These are phyloP conservation scores for Prasinococcaceae sp. DNA, from an alignment of 139 green algal species.

Conservation along the genomic window DNA sequence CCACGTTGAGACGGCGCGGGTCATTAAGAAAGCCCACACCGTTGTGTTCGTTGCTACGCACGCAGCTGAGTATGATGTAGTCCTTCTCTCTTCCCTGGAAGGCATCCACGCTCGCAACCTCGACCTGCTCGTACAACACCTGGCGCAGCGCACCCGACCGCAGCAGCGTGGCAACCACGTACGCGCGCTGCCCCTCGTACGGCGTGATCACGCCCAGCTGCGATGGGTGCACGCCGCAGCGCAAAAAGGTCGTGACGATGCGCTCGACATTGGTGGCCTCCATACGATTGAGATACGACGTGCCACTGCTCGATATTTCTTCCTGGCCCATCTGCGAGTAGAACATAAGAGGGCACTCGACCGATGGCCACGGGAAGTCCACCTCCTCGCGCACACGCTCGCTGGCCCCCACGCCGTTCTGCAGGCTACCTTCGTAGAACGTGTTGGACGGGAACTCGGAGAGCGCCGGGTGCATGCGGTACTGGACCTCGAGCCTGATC, in stretches of 20 bases:
- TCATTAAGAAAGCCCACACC: constrained; percentile 93
- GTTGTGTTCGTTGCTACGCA: constrained; percentile 81
- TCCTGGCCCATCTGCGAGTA: constrained; percentile 73
- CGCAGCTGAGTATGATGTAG: constrained; percentile 93
- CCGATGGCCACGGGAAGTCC: constrained; percentile 65
- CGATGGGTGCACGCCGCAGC: constrained; percentile 42
- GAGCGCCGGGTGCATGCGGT: constrained; percentile 95
- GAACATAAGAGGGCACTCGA: constrained; percentile 87
- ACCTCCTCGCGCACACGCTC: constrained; percentile 37
- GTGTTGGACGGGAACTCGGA: constrained; percentile 88
- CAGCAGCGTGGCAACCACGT: constrained; percentile 65
- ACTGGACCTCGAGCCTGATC: constrained; percentile 87
- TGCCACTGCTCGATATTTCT: constrained; percentile 65
- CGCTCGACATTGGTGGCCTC: constrained; percentile 87
- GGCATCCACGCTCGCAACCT: constrained; percentile 43
- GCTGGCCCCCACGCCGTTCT: constrained; percentile 48
- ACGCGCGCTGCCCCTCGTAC: constrained; percentile 92
- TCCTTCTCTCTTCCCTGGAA: constrained; percentile 92
- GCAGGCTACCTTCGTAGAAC: constrained; percentile 95
- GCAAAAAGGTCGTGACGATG: constrained; percentile 67
- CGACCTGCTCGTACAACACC: constrained; percentile 73
- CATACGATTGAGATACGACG: constrained; percentile 88
- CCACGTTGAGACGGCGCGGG: constrained; percentile 82
- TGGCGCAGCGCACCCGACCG: constrained; percentile 58
- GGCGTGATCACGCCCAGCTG: constrained; percentile 96